A percentile compares a stretch with the other conserved stretches of the same genome.
These are phyloP conservation scores for Candida fluviatilis DNA, from an alignment of 805 yeast species.

Conservation along the genomic window DNA sequence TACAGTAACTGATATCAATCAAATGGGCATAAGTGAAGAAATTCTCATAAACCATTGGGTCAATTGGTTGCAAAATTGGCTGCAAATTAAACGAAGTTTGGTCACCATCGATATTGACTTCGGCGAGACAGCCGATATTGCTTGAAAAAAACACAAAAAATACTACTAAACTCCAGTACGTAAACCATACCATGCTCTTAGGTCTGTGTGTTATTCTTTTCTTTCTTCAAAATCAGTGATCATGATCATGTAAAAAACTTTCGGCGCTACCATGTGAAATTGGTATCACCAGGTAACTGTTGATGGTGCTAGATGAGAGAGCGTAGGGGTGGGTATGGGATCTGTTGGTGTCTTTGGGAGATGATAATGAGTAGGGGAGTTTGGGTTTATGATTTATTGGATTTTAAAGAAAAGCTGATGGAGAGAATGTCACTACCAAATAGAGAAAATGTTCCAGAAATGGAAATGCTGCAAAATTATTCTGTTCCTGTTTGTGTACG, in stretches of 20 bases:
- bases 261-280: not conserved
- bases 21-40: conserved; percentile 38
- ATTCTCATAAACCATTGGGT: conserved; percentile 20
- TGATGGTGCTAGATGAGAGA: no score
- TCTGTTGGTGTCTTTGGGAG: no score
- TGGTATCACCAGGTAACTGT: not conserved
- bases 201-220: not conserved
- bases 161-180: not conserved
- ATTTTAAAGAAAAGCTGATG: no score
- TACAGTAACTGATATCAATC: conserved; percentile 42
- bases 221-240: not conserved
- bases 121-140: not conserved
- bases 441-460: no score
- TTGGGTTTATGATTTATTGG: no score
- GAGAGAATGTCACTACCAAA: no score
- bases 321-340: no score
- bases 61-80: conserved; percentile 15
- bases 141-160: not conserved
- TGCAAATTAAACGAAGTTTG: conserved; percentile 1
- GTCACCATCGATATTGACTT: not conserved
- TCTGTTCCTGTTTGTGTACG: no score
- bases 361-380: no score
- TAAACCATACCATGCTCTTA: not conserved
- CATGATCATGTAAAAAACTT: not conserved
- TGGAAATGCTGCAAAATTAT: no score